phyloP scores from a whole-genome alignment of 257 asterid species.

The Jacaranda copaia region DNA sequence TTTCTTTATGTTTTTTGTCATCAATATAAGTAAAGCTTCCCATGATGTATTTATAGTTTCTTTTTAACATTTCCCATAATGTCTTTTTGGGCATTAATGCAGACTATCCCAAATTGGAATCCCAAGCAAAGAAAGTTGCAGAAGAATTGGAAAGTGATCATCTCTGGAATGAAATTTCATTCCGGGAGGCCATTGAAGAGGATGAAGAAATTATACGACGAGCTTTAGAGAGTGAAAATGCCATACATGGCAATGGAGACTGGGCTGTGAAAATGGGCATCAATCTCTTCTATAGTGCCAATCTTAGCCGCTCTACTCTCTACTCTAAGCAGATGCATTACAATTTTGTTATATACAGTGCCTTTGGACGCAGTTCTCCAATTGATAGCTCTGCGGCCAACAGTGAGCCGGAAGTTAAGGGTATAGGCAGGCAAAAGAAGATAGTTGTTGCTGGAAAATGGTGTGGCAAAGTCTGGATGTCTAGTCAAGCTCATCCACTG shows the following conservation, averaged over 20 bases:
- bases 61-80: slow-evolving; percentile 5
- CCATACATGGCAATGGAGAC: slow-evolving; percentile 89
- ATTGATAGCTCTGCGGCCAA: slow-evolving; percentile 35
- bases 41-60: slow-evolving; percentile 9
- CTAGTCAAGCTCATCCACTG: slow-evolving; percentile 87
- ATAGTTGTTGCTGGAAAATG: slow-evolving; percentile 89
- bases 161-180: slow-evolving; percentile 66
- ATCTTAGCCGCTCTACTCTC: slow-evolving; percentile 93
- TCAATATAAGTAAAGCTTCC: slow-evolving; percentile 2
- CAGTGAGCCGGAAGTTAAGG: slow-evolving; percentile 50
- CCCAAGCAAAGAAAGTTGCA: slow-evolving; percentile 77
- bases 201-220: slow-evolving; percentile 72
- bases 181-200: slow-evolving; percentile 67
- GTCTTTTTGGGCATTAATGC: slow-evolving; percentile 40
- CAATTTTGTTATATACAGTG: slow-evolving; percentile 72
- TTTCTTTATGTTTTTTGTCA: neutral
- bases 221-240: slow-evolving; percentile 83
- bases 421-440: slow-evolving; percentile 74
- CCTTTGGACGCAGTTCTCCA: slow-evolving; percentile 75
- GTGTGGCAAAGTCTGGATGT: slow-evolving; percentile 99
- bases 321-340: slow-evolving; percentile 97
- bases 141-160: slow-evolving; percentile 64
- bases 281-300: slow-evolving; percentile 93
- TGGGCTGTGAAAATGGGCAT: slow-evolving; percentile 98
- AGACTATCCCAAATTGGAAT: slow-evolving; percentile 91